Evolutionary conservation across 2,329 filamentous ascomycete species (phyloP), one percentile per base, ranked within the genome.

Genomic region (Aureobasidium sp.): DNA sequence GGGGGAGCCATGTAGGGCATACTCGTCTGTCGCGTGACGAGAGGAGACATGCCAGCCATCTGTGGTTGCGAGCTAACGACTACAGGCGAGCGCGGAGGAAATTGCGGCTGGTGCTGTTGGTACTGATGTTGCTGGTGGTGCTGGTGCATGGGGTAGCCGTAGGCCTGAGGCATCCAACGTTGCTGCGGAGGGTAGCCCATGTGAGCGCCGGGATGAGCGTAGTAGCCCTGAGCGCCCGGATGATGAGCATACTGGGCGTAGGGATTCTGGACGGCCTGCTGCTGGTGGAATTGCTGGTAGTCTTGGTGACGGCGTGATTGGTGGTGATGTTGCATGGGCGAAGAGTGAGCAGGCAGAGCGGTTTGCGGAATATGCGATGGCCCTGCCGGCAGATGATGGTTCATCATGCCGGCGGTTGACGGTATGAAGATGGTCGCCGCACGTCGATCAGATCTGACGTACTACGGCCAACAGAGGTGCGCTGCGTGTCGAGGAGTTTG

Each of bases 301-400:
- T 68, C 69, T 66, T 77, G 76, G 67, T 77, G 73, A 63, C 76
- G 71, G 55, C 71, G 72, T 64, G 72, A 67, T 52, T 69, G 66
- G 29, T 66, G 66, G 32, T 67, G 66, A 27, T 66, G 66, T 34
- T 67, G 57, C 46, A 50, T 50, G 57, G 57, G 57, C 26, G 57
- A 60, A 15, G 44, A 51, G 26, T 60, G 57, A 43, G 72, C 70
- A 43, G 72, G 73, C 62, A 71, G 72, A 64, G 73, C 67, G 65
- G 74, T 72, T 61, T 72, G 74, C 48, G 74, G 68, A 62, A 76
- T 69, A 62, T 74, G 72, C 63, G 86, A 85, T 84, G 74, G 74
- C 36, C 67, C 69, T 50, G 85, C 85, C 84, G 86, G 85, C 85
- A 88, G 85, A 87, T 87, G 85, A 82, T 81, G 82, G 79, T 86